Evolutionary conservation across 192 early-diverging fungal genomes (phyloP), one percentile per base, ranked within the genome.

Genomic region (Chytriomyces confervae): DNA sequence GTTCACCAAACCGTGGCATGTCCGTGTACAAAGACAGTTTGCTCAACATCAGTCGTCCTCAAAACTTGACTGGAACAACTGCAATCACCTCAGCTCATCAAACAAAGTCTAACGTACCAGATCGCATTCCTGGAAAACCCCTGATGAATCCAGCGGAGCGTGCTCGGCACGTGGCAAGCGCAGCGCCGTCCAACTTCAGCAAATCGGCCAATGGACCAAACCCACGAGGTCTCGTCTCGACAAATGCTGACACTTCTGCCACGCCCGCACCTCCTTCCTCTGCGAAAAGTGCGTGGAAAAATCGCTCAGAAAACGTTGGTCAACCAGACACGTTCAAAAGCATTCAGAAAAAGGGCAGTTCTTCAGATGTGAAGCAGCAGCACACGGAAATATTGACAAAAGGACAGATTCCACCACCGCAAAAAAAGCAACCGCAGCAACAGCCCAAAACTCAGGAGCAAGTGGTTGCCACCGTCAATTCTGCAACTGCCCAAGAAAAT

Each of bases 1-100:
- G 95, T 78, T 90, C 92, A 6, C 85, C 87, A 23, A 83, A 86
- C 66, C 92, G 94, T 61, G 95, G 96, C 16, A 88, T 91, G 77
- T 80, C 90, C 0, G 90, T 95, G 24, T 84, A 80, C 23, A 85
- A 87, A 9, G 79, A 86, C 61, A 83, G 88, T 43, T 66, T 96
- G 10, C 85, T 98, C 62, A 95, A 98, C 65, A 80, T 96, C 65
- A 89, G 91, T 24, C 61, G 84, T 36, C 86, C 84, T 27, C 92
- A 93, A 76, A 86, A 80, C 29, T 85, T 79, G 13, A 64, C 47
- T 11, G 62, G 77, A n/a, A 72, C 44, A 20, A 71, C 62, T 72
- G 67, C 62, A 24, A 65, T 62, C 10, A 62, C 57, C 45, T 49
- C 79, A 10, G 74, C 62, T 11, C 11, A 13, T 8, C 78, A 74